Conservation (phyloP, 2,329 filamentous ascomycete species). For the Paraphaeosphaeria minitans region DNA sequence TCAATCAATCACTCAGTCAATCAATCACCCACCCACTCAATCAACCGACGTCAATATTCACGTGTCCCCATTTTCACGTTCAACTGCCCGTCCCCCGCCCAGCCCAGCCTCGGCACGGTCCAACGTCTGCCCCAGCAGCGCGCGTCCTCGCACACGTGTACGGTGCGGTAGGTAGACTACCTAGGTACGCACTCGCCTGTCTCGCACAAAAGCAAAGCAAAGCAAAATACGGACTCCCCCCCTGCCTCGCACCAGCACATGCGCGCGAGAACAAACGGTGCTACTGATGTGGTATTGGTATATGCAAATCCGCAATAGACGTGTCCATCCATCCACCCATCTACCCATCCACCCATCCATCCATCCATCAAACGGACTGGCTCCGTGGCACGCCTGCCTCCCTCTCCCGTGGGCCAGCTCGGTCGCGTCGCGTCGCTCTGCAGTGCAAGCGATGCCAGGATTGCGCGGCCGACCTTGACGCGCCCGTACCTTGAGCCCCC, state of each 20-base stretch:
- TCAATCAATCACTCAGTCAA: no score
- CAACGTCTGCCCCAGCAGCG: not conserved
- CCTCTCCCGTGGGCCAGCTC: not conserved
- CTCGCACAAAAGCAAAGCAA: no score
- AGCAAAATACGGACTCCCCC: not conserved
- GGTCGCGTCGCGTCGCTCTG: not conserved
- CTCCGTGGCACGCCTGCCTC: not conserved
- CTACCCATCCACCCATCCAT: no score
- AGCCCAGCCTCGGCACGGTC: not conserved
- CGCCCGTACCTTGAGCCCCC: not conserved
- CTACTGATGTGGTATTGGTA: conserved; percentile 1
- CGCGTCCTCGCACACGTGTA: conserved; percentile 2
- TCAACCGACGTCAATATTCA: no score
- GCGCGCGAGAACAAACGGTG: not conserved
- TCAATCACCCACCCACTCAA: no score
- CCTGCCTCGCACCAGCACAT: not conserved
- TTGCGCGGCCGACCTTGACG: conserved; percentile 1
- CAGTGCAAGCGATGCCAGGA: conserved; percentile 2
- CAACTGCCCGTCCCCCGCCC: not conserved
- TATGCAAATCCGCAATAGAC: not conserved
- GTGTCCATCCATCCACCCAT: no score
- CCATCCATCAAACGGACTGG: not conserved
- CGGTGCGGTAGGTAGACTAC: no score
- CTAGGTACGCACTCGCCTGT: not conserved
- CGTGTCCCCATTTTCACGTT: not conserved